Conservation (phyloP, 805 yeast genomes). For the Yarrowia bubula region DNA sequence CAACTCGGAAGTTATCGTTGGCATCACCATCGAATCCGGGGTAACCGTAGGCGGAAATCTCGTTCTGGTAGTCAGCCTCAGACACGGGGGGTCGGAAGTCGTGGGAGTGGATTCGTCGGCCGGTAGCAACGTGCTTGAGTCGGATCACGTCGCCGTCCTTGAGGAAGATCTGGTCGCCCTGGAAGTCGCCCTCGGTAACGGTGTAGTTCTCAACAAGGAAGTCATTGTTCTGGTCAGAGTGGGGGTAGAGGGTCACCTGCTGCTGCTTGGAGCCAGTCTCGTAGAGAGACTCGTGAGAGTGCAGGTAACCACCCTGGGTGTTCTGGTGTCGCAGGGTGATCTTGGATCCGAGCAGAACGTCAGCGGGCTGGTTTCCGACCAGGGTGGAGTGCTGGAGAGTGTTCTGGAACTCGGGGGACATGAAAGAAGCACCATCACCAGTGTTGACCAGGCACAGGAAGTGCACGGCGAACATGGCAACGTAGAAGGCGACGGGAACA, state of each 20-base stretch:
- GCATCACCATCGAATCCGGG: conserved; percentile 60
- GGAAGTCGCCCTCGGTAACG: conserved; percentile 66
- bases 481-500: conserved; percentile 60
- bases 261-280: conserved; percentile 58
- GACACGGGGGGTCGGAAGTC: conserved; percentile 82
- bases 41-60: conserved; percentile 73
- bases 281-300: conserved; percentile 59
- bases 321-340: conserved; percentile 68
- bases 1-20: conserved; percentile 68
- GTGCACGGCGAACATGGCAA: conserved; percentile 57
- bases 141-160: conserved; percentile 58
- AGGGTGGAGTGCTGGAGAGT: conserved; percentile 48
- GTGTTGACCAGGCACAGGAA: conserved; percentile 45
- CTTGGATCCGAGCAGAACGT: conserved; percentile 68
- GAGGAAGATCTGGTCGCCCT: conserved; percentile 55
- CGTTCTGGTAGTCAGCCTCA: conserved; percentile 85
- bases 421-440: conserved; percentile 60
- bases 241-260: conserved; percentile 63
- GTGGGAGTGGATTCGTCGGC: conserved; percentile 65
- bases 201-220: conserved; percentile 80
- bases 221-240: conserved; percentile 56
- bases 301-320: conserved; percentile 71
- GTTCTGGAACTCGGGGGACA: conserved; percentile 69
- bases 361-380: conserved; percentile 52
- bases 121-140: conserved; percentile 68